A percentile compares a stretch with the other conserved stretches of the same genome.
phyloP scores from a whole-genome alignment of 768 basidiomycete genomes.

The Macrolepiota dolichaula region DNA sequence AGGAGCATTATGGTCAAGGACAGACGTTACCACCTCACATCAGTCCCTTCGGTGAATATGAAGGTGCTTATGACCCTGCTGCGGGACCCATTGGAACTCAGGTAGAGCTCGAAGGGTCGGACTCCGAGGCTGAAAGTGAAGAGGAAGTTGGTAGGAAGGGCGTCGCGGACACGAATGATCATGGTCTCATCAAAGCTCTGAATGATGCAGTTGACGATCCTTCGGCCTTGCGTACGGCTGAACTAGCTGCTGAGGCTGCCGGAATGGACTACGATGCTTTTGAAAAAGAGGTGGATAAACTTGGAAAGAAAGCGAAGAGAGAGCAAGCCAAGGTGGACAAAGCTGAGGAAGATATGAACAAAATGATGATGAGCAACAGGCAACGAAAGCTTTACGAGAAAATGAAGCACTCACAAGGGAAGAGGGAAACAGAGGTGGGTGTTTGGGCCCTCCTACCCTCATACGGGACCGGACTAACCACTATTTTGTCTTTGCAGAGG shows the following conservation, averaged over 20 bases:
- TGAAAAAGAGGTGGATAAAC: constrained; percentile 69
- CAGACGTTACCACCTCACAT: constrained; percentile 88
- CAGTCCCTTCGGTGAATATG: constrained; percentile 87
- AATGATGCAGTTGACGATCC: constrained; percentile 38
- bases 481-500: constrained; percentile 38
- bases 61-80: constrained; percentile 73
- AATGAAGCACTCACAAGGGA: constrained; percentile 84
- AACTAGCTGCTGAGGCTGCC: constrained; percentile 87
- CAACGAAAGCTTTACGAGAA: constrained; percentile 91
- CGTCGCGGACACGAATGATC: constrained; percentile 12
- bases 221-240: constrained; percentile 76
- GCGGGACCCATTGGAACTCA: constrained; percentile 32
- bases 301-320: constrained; percentile 36
- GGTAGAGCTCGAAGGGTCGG: constrained; percentile 31
- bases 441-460: background rate
- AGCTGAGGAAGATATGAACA: constrained; percentile 80
- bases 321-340: constrained; percentile 25
- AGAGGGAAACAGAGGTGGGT: constrained; percentile 76
- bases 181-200: constrained; percentile 1
- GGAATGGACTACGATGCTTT: constrained; percentile 80
- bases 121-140: constrained; percentile 25
- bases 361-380: constrained; percentile 98
- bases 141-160: constrained; percentile 15
- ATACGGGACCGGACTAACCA: background rate
- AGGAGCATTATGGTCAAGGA: constrained; percentile 85